These are phyloP conservation scores for Apiospora koreana DNA, from an alignment of 2,329 filamentous ascomycete genomes.

Conservation along the genomic window DNA sequence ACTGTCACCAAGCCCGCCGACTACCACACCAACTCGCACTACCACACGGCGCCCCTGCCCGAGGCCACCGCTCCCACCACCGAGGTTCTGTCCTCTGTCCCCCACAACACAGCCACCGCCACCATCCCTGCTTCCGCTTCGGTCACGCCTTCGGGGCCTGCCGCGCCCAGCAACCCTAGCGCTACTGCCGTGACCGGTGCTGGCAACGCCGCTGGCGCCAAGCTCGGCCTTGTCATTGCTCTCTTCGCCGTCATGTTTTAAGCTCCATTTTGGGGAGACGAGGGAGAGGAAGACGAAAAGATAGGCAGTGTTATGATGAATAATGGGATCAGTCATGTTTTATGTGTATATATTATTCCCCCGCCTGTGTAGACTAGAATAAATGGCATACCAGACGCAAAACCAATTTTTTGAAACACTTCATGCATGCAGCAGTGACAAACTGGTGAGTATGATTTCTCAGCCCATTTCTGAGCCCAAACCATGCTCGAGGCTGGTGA, in stretches of 20 bases:
- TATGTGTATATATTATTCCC: not conserved
- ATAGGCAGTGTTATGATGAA: not conserved
- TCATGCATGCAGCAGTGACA: not conserved
- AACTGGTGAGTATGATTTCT: not conserved
- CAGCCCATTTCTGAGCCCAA: not conserved
- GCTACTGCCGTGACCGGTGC: not conserved
- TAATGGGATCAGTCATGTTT: not conserved
- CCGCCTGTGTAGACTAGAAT: not conserved
- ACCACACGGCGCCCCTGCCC: constrained; percentile 1
- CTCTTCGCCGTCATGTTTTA: not conserved
- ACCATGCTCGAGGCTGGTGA: not conserved
- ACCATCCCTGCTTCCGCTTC: not conserved
- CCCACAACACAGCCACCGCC: not conserved
- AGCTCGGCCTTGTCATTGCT: not conserved
- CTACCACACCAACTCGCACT: not conserved
- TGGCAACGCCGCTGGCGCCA: not conserved
- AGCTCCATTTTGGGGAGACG: not conserved
- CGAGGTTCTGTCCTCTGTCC: not conserved
- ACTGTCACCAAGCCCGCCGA: constrained; percentile 3
- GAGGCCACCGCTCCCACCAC: not conserved
- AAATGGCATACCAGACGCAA: not conserved
- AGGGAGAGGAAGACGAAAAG: not conserved
- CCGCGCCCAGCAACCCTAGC: not conserved
- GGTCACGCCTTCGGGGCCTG: not conserved
- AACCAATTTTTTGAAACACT: not conserved